Evolutionary conservation across 83 land plant species (phyloP), one percentile per base, ranked within the genome.

Genomic region (Thuja plicata): DNA sequence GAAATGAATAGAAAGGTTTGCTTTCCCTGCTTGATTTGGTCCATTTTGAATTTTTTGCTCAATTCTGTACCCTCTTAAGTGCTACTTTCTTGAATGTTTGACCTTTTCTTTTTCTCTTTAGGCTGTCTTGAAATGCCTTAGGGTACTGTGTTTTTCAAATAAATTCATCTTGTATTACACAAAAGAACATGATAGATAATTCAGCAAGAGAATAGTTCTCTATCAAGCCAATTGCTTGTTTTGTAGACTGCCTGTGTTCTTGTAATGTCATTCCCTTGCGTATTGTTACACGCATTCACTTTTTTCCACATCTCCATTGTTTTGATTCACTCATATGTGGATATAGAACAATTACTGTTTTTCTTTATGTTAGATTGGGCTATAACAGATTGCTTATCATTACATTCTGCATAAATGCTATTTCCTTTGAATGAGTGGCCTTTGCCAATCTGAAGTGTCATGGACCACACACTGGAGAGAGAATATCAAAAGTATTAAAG

Each of bases 1-100:
- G 99, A 97, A 91, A 96, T 97, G 96, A 97, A 97, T 89, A 89
- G 99, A 85, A 97, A 97, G 99, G 99, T 96, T n/a, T 66, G 87
- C 32, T 52, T 76, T 85, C n/a, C 70, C 2, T 54, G 45, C 27
- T 66, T 83, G 10, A 5, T 38, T 35, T 82, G 10, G 60, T 12
- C 24, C 43, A 27, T 17, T 17, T 78, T 50, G 11, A 19, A 60
- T 46, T 46, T 46, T 46, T 7, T 46, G 50, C 10, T 46, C 50
- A 46, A 8, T 46, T 46, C 50, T 8, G 0, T 46, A 46, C 0
- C 50, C 32, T 27, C 35, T 82, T 2, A 74, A 32, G 78, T 74
- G 78, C 79, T 76, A 76, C 35, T 12, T 76, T 76, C 79, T 76
- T 13, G 79, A 32, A 34, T 76, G 38, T 76, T 76, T 12, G 13